These are phyloP conservation scores for Cyclotella sp. DNA, from an alignment of 108 stramenopile genomes.

Conservation along the genomic window DNA sequence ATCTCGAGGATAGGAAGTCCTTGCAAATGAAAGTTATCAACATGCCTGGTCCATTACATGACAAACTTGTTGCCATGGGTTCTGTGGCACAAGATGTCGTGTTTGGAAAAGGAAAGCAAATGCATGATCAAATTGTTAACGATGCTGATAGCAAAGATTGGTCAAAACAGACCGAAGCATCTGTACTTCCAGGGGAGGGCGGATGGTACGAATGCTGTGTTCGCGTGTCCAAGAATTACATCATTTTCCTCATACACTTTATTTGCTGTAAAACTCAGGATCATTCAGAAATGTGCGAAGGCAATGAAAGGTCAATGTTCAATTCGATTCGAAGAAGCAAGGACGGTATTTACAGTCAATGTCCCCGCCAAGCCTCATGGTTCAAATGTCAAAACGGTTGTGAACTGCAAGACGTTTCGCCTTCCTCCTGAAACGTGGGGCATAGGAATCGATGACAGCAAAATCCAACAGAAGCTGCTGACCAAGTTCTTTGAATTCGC, in stretches of 20 bases:
- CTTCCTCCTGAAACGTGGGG: conserved; percentile 57
- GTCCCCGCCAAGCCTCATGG: conserved; percentile 45
- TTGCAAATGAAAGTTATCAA: conserved; percentile 68
- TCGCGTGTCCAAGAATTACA: background rate
- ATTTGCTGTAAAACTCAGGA: conserved; percentile 18
- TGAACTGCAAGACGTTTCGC: conserved; percentile 32
- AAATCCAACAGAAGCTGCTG: conserved; percentile 71
- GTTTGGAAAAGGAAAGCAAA: conserved; percentile 48
- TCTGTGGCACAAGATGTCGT: conserved; percentile 47
- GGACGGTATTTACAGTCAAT: conserved; percentile 53
- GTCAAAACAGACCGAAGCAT: conserved; percentile 19
- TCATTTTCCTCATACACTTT: background rate
- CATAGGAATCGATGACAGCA: conserved; percentile 65
- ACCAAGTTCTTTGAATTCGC: conserved; percentile 39
- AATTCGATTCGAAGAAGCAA: conserved; percentile 50
- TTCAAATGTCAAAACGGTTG: conserved; percentile 5
- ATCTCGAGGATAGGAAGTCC: conserved; percentile 18
- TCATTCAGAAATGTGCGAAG: conserved; percentile 62
- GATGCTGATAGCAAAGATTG: conserved; percentile 17
- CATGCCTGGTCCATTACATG: conserved; percentile 61
- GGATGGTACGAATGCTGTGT: conserved; percentile 46
- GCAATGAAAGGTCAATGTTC: conserved; percentile 48
- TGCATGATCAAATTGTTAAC: conserved; percentile 27
- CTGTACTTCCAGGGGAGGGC: conserved; percentile 57
- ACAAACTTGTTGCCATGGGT: conserved; percentile 51